Base-by-base conservation (phyloP, 2,329 filamentous ascomycete genomes). In the Gremmenia infestans region DNA sequence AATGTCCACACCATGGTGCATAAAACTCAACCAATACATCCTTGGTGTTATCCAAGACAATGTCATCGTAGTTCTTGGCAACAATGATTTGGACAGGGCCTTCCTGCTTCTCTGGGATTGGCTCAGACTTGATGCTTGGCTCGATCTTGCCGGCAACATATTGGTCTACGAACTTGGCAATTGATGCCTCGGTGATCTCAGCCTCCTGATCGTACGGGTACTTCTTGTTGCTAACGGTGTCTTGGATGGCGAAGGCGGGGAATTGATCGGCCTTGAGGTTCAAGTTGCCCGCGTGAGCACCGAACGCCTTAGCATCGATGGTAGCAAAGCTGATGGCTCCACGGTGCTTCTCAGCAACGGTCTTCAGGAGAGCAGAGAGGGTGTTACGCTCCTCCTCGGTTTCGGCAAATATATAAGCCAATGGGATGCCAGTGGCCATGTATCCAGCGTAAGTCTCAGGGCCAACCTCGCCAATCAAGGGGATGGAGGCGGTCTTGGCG, bases 1-100 rank as follows among this genome's bases (percentile, higher is more conserved):
- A 99, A 85, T 99, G 94, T 67, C 94, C 94, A 74, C 94, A 99
- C 94, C 94, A 99, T 63, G 94, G 94, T 58, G 94, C 94, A 79
- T 99, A 99, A 80, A 96, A 97, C 81, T 99, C 94, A 63, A 99
- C 77, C 65, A 99, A 83, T 57, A 99, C 94, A 74, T 99, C 94
- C 87, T 97, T 97, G 72, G 87, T 81, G 74, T 96, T 88, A 72
- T 99, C 88, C 54, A 97, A 82, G 69, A 99, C 92, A 65, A 97
- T 78, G 7, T 95, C 82, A 62, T 96, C 81, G 82, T 97, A 99
- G 78, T 83, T 93, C 79, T 96, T 89, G 73, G 93, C 94, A 56
- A 99, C 94, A 56, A 99, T 82, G 59, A 95, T 81, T 59, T 85
- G 86, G 68, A 97, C 93, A 61, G 91, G 82, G 55, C 90, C 91